Evolutionary conservation across 345 rosid genomes (phyloP), one percentile per base, ranked within the genome.

Genomic region (Triadica sebifera): DNA sequence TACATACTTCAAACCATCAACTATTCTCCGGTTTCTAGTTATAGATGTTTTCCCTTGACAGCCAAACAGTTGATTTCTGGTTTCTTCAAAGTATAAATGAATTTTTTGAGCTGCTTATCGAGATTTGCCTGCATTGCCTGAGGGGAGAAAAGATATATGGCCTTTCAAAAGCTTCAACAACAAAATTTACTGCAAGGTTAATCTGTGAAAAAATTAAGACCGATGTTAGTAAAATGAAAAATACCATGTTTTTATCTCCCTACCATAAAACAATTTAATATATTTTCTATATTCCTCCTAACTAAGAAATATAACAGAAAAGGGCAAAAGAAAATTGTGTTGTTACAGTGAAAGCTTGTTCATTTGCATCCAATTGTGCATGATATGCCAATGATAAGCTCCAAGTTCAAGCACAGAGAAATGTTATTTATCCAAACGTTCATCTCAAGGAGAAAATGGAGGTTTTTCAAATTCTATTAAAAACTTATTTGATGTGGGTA

Each of bases 81-180:
- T 56, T 62, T 77, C 37, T 19, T 55, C 6, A 77, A 39, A 53
- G 67, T 34, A 58, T 71, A 69, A 50, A 55, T 57, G n/a, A 80
- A 63, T 8, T 71, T 64, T 25, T 74, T 39, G 38, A 85, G 72
- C 79, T 76, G 80, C 43, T 73, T 73, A 76, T 34, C 59, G 20
- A 82, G 73, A 67, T 39, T 71, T 4, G 79, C 55, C 20, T 67
- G 84, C 69, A 82, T 19, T 34, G n/a, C 61, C 63, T 70, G 62
- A 45, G 82, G 81, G 73, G 75, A 64, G 60, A 64, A 39, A 41
- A 78, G 58, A 6, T 82, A 78, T 56, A 81, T n/a, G n/a, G 77
- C 51, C 71, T 78, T 56, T 80, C 72, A 5, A 73, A 52, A 25
- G 74, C 72, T 80, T 78, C 65, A 56, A 76, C 74, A 60, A 74